phyloP scores from a whole-genome alignment of 768 basidiomycete genomes.

The Lentinula aciculospora region DNA sequence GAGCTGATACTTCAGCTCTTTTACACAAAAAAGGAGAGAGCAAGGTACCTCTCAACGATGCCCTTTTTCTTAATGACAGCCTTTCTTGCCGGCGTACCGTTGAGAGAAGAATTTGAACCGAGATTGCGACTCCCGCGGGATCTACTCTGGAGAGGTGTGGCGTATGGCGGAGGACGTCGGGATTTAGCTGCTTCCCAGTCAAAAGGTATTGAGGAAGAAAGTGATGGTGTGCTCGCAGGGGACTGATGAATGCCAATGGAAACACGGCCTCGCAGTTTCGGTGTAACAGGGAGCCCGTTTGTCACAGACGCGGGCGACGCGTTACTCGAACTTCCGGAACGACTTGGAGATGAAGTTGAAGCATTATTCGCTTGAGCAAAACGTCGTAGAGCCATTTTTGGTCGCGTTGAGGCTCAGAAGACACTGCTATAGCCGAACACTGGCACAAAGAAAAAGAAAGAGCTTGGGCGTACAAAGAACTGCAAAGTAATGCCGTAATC shows the following conservation, averaged over 20 bases:
- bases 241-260: constrained; percentile 54
- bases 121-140: constrained; percentile 26
- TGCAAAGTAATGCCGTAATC: neutral
- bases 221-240: constrained; percentile 62
- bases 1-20: no score
- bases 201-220: constrained; percentile 73
- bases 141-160: constrained; percentile 47
- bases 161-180: constrained; percentile 66
- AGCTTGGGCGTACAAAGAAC: neutral
- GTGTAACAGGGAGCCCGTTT: constrained; percentile 24
- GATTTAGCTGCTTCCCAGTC: constrained; percentile 86
- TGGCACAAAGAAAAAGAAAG: neutral
- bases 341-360: constrained; percentile 32
- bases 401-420: neutral
- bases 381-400: constrained; percentile 5
- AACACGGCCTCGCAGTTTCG: constrained; percentile 25
- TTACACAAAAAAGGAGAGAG: constrained; percentile 5
- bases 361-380: constrained; percentile 6
- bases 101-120: constrained; percentile 27
- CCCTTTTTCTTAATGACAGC: constrained; percentile 60
- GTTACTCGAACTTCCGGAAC: constrained; percentile 8
- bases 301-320: constrained; percentile 10
- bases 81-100: constrained; percentile 38
- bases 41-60: constrained; percentile 56
- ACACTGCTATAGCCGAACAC: no score